Percentiles rank a stretch among this genome's conserved stretches.
These are phyloP conservation scores for Aquilaria malaccensis DNA, from an alignment of 345 rosid genomes.

Conservation along the genomic window DNA sequence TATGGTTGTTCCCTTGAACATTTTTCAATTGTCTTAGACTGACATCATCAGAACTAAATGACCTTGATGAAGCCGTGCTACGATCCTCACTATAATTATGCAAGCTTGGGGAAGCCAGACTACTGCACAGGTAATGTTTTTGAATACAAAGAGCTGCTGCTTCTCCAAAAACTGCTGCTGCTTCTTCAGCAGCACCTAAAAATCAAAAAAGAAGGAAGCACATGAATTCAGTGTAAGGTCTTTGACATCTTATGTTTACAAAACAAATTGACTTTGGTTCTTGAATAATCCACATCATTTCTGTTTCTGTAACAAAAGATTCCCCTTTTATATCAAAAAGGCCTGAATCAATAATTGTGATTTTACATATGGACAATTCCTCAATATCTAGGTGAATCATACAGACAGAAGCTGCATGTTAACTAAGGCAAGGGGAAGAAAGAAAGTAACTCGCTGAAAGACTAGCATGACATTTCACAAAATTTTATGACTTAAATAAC, in stretches of 20 bases:
- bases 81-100: constrained; percentile 51
- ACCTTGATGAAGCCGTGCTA: constrained; percentile 35
- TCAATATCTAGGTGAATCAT: too few species aligned
- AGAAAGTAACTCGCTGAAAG: too few species aligned
- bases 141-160: constrained; percentile 77
- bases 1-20: constrained; percentile 54
- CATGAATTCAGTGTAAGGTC: too few species aligned
- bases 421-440: too few species aligned
- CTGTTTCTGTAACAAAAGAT: too few species aligned
- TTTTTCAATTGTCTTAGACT: constrained; percentile 68
- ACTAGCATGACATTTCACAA: too few species aligned
- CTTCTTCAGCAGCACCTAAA: constrained; percentile 92
- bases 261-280: too few species aligned
- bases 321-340: too few species aligned
- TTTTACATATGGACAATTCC: too few species aligned
- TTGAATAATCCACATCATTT: background rate
- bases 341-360: too few species aligned
- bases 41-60: constrained; percentile 44
- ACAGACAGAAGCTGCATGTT: too few species aligned
- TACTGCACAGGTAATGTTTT: constrained; percentile 60
- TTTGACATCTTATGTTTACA: too few species aligned
- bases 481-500: background rate
- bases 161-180: constrained; percentile 79
- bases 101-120: constrained; percentile 33
- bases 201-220: constrained; percentile 5